Conservation (phyloP, 805 yeast species). For the Metschnikowia gelsemii region DNA sequence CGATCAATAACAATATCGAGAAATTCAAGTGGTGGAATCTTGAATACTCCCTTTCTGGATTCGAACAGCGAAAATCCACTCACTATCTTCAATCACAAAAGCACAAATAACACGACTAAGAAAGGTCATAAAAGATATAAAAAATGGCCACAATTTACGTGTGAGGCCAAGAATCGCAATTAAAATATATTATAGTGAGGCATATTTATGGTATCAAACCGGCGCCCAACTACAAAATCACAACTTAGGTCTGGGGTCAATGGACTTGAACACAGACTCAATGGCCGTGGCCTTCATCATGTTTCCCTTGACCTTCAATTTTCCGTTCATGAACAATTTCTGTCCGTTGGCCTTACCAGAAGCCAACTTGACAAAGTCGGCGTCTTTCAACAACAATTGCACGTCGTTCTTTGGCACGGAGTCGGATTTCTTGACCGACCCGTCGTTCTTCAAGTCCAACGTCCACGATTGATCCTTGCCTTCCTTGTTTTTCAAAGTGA, state of each 20-base stretch:
- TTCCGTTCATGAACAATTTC: slow-evolving; percentile 79
- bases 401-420: slow-evolving; percentile 52
- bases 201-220: slow-evolving; percentile 4
- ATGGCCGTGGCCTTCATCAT: slow-evolving; percentile 85
- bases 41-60: no score
- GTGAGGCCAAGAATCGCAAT: no score
- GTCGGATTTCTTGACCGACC: slow-evolving; percentile 17
- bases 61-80: no score
- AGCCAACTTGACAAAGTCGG: slow-evolving; percentile 68
- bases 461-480: slow-evolving; percentile 25
- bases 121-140: no score
- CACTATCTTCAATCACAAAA: no score
- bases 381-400: slow-evolving; percentile 61
- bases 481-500: slow-evolving; percentile 41
- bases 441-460: slow-evolving; percentile 25
- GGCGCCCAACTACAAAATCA: slow-evolving; percentile 11
- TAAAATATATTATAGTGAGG: background rate
- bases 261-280: slow-evolving; percentile 60
- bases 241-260: slow-evolving; percentile 47
- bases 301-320: slow-evolving; percentile 84
- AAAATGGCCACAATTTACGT: no score
- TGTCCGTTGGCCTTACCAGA: slow-evolving; percentile 82
- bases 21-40: background rate
- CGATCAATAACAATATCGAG: no score
- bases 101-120: no score